Conservation (phyloP, 1,284 basidiomycete species). For the Apiotrichum porosum region DNA sequence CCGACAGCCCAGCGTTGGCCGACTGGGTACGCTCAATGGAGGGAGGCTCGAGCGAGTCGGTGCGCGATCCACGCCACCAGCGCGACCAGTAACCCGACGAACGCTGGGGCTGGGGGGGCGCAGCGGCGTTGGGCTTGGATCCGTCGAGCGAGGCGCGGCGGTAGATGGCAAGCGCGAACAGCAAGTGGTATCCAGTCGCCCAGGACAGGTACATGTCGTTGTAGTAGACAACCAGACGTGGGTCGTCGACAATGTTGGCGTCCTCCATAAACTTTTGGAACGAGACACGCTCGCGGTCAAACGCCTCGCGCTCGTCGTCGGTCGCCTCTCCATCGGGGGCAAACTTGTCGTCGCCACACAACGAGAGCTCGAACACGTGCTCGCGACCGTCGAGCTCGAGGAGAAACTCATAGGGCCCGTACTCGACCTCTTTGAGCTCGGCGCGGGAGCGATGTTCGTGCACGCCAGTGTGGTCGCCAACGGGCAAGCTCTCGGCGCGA, state of each 20-base stretch:
- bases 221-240: constrained; percentile 52
- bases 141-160: constrained; percentile 46
- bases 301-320: constrained; percentile 37
- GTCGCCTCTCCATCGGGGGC: constrained; percentile 24
- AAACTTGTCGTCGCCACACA: constrained; percentile 42
- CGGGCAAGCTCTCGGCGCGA: constrained; percentile 8
- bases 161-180: constrained; percentile 52
- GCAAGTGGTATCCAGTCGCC: constrained; percentile 51
- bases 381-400: constrained; percentile 45
- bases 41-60: constrained; percentile 3
- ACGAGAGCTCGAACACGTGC: constrained; percentile 53
- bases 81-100: constrained; percentile 44
- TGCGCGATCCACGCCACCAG: constrained; percentile 40
- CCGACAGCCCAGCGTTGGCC: neutral
- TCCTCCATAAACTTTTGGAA: constrained; percentile 54
- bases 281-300: constrained; percentile 50
- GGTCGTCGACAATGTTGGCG: constrained; percentile 51
- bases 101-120: constrained; percentile 8
- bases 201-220: constrained; percentile 52
- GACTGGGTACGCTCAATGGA: constrained; percentile 3
- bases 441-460: neutral
- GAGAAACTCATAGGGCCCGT: constrained; percentile 51
- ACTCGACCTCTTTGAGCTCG: constrained; percentile 47
- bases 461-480: neutral
- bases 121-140: constrained; percentile 9